These are phyloP conservation scores for Betula pendula DNA, from an alignment of 306 rosid species.

Conservation along the genomic window DNA sequence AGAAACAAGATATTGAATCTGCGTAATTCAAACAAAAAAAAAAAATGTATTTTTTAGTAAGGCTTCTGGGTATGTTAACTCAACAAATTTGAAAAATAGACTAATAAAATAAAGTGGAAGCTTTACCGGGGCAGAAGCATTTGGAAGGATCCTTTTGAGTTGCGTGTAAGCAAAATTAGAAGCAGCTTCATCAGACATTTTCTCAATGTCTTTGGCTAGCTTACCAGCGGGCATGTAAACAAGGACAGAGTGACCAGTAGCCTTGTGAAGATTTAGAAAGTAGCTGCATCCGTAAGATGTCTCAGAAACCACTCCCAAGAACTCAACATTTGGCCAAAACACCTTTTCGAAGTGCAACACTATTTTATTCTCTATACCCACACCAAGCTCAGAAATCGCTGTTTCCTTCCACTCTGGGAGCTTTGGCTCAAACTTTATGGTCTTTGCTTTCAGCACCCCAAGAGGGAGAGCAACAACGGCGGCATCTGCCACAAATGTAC, in stretches of 20 bases:
- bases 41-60: background rate
- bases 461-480: constrained; percentile 84
- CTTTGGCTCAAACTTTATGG: constrained; percentile 81
- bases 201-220: constrained; percentile 96
- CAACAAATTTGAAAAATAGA: background rate
- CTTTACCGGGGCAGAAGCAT: constrained; percentile 85
- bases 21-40: constrained; percentile 33
- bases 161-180: constrained; percentile 75
- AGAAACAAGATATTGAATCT: constrained; percentile 91
- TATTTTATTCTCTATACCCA: constrained; percentile 92
- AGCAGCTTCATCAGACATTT: constrained; percentile 99
- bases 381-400: constrained; percentile 86
- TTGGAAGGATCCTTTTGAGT: constrained; percentile 90
- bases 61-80: background rate
- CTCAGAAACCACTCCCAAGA: constrained; percentile 93
- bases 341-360: constrained; percentile 85
- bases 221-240: constrained; percentile 99
- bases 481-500: constrained; percentile 88
- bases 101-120: background rate
- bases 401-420: constrained; percentile 98
- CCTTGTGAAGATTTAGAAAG: constrained; percentile 98
- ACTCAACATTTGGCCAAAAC: constrained; percentile 98
- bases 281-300: constrained; percentile 96
- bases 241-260: constrained; percentile 86
- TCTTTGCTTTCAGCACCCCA: constrained; percentile 82